A percentile compares a stretch with the other conserved stretches of the same genome.
phyloP scores from a whole-genome alignment of 768 basidiomycete genomes.

The Termitomyces sp. region DNA sequence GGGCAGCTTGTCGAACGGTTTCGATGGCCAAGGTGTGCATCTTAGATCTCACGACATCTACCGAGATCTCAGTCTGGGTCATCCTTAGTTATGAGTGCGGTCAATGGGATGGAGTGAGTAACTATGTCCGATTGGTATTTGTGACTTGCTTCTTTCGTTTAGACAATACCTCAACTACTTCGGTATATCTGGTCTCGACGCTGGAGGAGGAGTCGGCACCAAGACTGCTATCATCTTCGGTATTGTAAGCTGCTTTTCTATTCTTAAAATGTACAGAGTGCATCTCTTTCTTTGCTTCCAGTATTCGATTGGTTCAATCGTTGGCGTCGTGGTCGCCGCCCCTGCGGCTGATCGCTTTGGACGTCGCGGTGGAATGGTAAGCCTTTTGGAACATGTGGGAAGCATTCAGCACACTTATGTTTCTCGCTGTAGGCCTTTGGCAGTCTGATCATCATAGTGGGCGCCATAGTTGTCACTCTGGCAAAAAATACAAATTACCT shows the following conservation, averaged over 20 bases:
- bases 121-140: background rate
- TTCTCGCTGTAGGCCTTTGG: constrained; percentile 26
- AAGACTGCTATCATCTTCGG: constrained; percentile 39
- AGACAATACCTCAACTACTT: constrained; percentile 39
- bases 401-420: background rate
- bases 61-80: background rate
- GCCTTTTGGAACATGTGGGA: background rate
- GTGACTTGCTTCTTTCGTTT: background rate
- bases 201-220: constrained; percentile 39
- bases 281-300: constrained; percentile 9
- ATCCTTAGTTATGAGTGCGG: constrained; percentile 36
- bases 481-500: constrained; percentile 40
- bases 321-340: constrained; percentile 33
- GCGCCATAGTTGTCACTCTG: constrained; percentile 39
- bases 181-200: constrained; percentile 29
- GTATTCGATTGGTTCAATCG: constrained; percentile 39
- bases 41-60: background rate
- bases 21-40: constrained; percentile 37
- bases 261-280: background rate
- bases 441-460: constrained; percentile 32
- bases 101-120: constrained; percentile 41
- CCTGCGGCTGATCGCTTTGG: constrained; percentile 37
- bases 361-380: constrained; percentile 39
- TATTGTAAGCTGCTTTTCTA: constrained; percentile 24
- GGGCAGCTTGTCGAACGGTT: constrained; percentile 41